phyloP scores from a whole-genome alignment of 108 stramenopile genomes.

The Cyclotella baltica region DNA sequence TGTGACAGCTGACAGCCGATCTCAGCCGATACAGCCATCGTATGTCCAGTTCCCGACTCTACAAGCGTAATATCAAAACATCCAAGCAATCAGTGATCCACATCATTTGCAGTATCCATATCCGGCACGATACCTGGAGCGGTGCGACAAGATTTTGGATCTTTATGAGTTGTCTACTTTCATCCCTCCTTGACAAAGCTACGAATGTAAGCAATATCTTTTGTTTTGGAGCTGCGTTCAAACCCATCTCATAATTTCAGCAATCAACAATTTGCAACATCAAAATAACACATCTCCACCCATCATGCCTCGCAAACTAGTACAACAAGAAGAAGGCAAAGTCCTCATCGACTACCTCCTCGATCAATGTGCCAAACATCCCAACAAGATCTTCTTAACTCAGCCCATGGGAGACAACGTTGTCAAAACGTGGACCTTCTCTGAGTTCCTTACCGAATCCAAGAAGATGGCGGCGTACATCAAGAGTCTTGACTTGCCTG shows the following conservation, averaged over 20 bases:
- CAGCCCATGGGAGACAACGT: conserved; percentile 78
- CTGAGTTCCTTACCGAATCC: conserved; percentile 67
- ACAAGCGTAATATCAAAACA: no score
- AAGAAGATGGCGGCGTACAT: conserved; percentile 79
- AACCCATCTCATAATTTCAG: not conserved
- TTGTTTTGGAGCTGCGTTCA: not conserved
- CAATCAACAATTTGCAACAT: no score
- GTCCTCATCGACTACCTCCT: conserved; percentile 69
- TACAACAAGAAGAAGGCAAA: conserved; percentile 44
- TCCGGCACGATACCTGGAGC: no score
- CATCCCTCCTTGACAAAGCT: not conserved
- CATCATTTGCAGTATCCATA: no score
- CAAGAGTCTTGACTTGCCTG: conserved; percentile 53
- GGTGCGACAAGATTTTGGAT: no score
- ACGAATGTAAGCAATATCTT: not conserved
- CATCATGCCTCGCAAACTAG: conserved; percentile 19
- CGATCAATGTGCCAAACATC: conserved; percentile 64
- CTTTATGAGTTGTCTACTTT: not conserved
- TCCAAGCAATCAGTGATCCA: no score
- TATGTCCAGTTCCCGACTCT: no score
- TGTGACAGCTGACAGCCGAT: no score
- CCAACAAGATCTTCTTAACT: conserved; percentile 63
- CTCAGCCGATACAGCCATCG: no score
- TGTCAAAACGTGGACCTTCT: conserved; percentile 63
- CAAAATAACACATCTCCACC: not conserved